These are phyloP conservation scores for Polytrichum formosum DNA, from an alignment of 225 moss, liverwort and hornwort species.

Conservation along the genomic window DNA sequence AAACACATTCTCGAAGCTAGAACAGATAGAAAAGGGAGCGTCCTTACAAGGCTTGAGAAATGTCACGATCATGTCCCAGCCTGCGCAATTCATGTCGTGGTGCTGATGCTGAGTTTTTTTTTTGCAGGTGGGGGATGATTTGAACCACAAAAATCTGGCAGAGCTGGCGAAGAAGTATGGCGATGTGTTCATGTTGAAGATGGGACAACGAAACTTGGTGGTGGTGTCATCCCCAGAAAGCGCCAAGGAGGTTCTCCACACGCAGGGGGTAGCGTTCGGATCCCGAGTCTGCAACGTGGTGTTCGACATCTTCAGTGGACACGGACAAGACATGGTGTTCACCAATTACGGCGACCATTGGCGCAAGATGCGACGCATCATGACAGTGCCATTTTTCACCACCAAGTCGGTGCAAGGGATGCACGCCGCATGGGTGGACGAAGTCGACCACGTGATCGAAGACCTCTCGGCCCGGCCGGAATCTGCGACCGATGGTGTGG, in stretches of 20 bases:
- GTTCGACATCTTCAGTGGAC: slow-evolving; percentile 58
- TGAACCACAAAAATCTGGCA: slow-evolving; percentile 50
- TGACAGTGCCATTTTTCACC: slow-evolving; percentile 67
- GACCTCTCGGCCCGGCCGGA: slow-evolving; percentile 43
- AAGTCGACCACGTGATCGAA: slow-evolving; percentile 35
- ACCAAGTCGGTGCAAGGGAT: slow-evolving; percentile 52
- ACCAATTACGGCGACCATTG: slow-evolving; percentile 60
- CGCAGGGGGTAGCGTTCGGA: slow-evolving; percentile 56
- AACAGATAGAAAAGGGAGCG: too few species aligned
- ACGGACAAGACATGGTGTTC: slow-evolving; percentile 64
- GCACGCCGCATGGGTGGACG: slow-evolving; percentile 53
- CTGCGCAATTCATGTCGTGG: too few species aligned
- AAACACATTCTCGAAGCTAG: too few species aligned
- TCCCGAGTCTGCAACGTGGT: slow-evolving; percentile 56
- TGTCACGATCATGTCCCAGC: too few species aligned
- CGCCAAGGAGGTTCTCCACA: slow-evolving; percentile 62
- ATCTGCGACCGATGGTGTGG: slow-evolving; percentile 44
- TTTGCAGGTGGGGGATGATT: slow-evolving; percentile 48
- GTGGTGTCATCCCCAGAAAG: slow-evolving; percentile 54
- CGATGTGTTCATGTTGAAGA: slow-evolving; percentile 47
- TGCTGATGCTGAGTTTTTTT: not conserved
- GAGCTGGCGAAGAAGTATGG: slow-evolving; percentile 51
- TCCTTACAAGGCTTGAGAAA: too few species aligned
- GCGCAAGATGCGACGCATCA: slow-evolving; percentile 66
- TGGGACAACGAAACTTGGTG: slow-evolving; percentile 57